These are phyloP conservation scores for Neonectria neomacrospora DNA, from an alignment of 2,329 filamentous ascomycete genomes.

Conservation along the genomic window DNA sequence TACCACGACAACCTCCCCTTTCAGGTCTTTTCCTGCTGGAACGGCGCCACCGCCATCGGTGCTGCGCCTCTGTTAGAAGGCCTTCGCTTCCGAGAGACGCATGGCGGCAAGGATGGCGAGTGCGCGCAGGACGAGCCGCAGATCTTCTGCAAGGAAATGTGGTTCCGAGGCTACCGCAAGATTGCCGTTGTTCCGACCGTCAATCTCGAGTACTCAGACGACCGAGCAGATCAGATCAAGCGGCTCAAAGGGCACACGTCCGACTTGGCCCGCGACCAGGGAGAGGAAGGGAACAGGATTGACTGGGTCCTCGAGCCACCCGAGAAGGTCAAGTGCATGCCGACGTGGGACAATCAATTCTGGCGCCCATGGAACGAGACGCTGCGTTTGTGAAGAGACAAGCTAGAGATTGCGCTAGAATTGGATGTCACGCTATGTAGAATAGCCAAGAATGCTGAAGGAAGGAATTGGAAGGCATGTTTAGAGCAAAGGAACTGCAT, in stretches of 20 bases:
- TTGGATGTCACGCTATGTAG: background rate
- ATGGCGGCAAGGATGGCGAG: conserved; percentile 49
- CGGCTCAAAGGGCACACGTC: conserved; percentile 60
- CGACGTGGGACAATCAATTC: conserved; percentile 52
- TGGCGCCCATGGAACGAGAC: conserved; percentile 54
- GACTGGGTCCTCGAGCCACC: conserved; percentile 59
- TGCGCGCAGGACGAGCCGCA: conserved; percentile 66
- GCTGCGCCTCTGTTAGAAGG: conserved; percentile 59
- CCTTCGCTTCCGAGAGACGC: conserved; percentile 57
- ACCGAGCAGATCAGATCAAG: conserved; percentile 59
- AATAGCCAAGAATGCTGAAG: background rate
- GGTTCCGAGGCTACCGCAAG: conserved; percentile 59
- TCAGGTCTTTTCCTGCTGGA: conserved; percentile 72
- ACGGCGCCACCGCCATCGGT: conserved; percentile 62
- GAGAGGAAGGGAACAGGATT: conserved; percentile 47
- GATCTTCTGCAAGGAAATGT: conserved; percentile 68
- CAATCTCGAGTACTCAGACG: conserved; percentile 65
- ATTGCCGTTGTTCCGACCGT: conserved; percentile 67
- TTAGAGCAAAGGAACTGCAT: background rate
- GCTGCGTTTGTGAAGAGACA: conserved; percentile 3
- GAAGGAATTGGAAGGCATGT: background rate
- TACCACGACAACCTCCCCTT: conserved; percentile 57
- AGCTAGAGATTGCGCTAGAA: background rate
- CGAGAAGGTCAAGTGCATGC: conserved; percentile 60
- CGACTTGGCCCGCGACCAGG: conserved; percentile 46